Conservation (phyloP, 1,284 basidiomycete species). For the Pseudozyma tsukubaensis region DNA sequence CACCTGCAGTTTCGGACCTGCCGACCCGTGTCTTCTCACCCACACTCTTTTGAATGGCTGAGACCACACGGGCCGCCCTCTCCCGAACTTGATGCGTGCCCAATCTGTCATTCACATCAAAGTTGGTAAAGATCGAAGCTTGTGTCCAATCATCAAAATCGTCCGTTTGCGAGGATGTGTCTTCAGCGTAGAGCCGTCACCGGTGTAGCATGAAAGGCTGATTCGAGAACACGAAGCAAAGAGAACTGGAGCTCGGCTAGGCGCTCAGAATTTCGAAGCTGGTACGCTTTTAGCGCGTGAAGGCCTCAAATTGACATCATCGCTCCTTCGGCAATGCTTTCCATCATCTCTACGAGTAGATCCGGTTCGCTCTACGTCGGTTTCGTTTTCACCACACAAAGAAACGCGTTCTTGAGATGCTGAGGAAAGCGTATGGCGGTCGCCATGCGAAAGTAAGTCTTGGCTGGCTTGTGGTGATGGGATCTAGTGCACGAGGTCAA, state of each 20-base stretch:
- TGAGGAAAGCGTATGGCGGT: too few species aligned
- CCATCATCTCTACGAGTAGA: not conserved
- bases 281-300: not conserved
- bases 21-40: conserved; percentile 13
- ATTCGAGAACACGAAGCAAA: too few species aligned
- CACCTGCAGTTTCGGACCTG: conserved; percentile 1
- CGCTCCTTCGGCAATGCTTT: not conserved
- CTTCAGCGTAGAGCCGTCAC: too few species aligned
- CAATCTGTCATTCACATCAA: not conserved
- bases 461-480: too few species aligned
- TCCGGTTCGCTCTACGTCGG: too few species aligned
- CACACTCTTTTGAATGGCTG: not conserved
- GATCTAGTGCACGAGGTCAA: too few species aligned
- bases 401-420: too few species aligned
- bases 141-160: too few species aligned
- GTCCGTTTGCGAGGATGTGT: not conserved
- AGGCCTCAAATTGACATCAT: not conserved
- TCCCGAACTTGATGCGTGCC: conserved; percentile 1
- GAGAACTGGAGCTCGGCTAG: not conserved
- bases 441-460: too few species aligned
- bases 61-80: conserved; percentile 8
- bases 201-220: too few species aligned
- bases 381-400: too few species aligned
- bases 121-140: too few species aligned
- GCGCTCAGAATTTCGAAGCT: not conserved